phyloP scores from a whole-genome alignment of 2,329 filamentous ascomycete species.

The Rosellinia necatrix region DNA sequence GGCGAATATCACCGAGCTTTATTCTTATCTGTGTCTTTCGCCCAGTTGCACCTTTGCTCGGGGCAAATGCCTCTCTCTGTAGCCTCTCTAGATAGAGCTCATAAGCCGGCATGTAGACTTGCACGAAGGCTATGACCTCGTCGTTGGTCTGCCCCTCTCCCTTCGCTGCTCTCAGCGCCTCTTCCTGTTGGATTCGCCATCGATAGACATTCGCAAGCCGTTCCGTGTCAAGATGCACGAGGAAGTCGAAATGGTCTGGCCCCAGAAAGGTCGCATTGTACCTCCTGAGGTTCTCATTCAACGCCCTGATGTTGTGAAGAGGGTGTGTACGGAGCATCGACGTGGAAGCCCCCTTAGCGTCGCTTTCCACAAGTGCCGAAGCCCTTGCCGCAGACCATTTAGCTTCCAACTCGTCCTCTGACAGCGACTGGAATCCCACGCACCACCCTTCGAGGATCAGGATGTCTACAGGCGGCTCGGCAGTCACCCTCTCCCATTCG shows the following conservation, averaged over 20 bases:
- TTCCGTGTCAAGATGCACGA: neutral
- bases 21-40: neutral
- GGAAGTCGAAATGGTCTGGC: neutral
- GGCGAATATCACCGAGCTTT: neutral
- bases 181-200: conserved; percentile 5
- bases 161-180: neutral
- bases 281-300: conserved; percentile 1
- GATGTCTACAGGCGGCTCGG: neutral
- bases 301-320: neutral
- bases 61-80: neutral
- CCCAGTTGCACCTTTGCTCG: neutral
- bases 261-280: neutral
- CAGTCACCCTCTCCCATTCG: neutral
- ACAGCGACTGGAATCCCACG: neutral
- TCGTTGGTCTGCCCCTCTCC: conserved; percentile 4
- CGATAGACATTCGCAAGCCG: conserved; percentile 1
- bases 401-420: neutral
- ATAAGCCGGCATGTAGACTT: conserved; percentile 1
- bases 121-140: neutral
- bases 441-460: conserved; percentile 2
- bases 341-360: neutral
- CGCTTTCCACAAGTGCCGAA: neutral
- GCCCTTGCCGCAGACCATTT: neutral
- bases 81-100: conserved; percentile 1
- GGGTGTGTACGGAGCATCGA: neutral